These are phyloP conservation scores for Dendrobium nobile DNA, from an alignment of 106 monocot genomes.

Conservation along the genomic window DNA sequence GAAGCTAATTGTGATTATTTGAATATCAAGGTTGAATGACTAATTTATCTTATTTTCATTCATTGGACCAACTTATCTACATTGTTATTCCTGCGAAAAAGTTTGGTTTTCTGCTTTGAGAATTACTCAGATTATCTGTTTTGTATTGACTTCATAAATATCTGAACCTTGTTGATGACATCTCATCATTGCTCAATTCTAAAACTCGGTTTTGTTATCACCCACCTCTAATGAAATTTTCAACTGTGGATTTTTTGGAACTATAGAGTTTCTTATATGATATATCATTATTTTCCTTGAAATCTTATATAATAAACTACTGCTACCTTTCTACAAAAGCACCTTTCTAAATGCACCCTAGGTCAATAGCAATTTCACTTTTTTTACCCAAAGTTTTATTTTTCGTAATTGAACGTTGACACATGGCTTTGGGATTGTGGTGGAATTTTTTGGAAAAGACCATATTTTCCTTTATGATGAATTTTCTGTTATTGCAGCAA, in stretches of 20 bases:
- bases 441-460: neutral
- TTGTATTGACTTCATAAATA: too few relatives aligned
- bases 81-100: neutral
- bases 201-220: too few relatives aligned
- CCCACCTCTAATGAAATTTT: too few relatives aligned
- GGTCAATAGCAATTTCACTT: neutral
- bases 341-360: neutral
- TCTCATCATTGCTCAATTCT: too few relatives aligned
- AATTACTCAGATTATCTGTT: neutral
- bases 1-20: neutral
- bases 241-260: too few relatives aligned
- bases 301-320: neutral
- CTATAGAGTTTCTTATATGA: too few relatives aligned
- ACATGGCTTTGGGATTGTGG: neutral
- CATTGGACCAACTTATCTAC: too few relatives aligned
- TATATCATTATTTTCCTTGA: neutral
- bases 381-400: neutral
- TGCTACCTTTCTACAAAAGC: neutral
- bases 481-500: constrained; percentile 45
- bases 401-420: neutral
- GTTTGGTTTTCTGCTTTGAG: neutral
- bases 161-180: too few relatives aligned
- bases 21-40: neutral
- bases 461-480: neutral
- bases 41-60: neutral